These are phyloP conservation scores for Amesomyces nigricolor DNA, from an alignment of 2,329 filamentous ascomycete genomes.

Conservation along the genomic window DNA sequence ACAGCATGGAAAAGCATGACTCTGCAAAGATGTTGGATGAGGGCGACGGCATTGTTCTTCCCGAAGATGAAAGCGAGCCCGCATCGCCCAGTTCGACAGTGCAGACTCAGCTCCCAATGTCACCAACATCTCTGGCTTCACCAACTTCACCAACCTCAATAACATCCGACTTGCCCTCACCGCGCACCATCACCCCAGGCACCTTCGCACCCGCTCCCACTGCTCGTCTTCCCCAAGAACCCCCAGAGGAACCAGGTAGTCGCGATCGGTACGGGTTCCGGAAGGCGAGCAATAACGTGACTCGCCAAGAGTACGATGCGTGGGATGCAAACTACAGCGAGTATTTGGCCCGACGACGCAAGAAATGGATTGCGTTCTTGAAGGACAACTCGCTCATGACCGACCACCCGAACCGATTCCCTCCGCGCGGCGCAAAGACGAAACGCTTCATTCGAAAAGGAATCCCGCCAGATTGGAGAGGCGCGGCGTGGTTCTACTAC, in stretches of 20 bases:
- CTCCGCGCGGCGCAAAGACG: conserved; percentile 71
- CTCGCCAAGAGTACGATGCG: conserved; percentile 67
- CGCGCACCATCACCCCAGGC: conserved; percentile 13
- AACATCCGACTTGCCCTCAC: neutral
- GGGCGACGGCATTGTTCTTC: conserved; percentile 20
- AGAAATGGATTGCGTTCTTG: conserved; percentile 77
- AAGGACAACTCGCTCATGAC: conserved; percentile 70
- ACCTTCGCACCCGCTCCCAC: conserved; percentile 27
- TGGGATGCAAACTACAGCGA: conserved; percentile 74
- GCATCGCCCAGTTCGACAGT: no score
- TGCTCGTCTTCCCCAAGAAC: conserved; percentile 32
- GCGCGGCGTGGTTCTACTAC: conserved; percentile 97
- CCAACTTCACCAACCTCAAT: conserved; percentile 2
- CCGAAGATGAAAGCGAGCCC: neutral
- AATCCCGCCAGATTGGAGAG: conserved; percentile 87
- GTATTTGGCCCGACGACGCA: conserved; percentile 66
- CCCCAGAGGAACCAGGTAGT: conserved; percentile 41
- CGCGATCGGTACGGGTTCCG: conserved; percentile 90
- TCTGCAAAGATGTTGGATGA: conserved; percentile 44
- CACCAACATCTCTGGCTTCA: conserved; percentile 12
- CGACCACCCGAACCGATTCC: conserved; percentile 69
- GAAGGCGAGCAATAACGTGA: conserved; percentile 77
- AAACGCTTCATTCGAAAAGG: conserved; percentile 91
- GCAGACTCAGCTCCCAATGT: conserved; percentile 1
- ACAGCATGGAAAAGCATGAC: conserved; percentile 38